phyloP scores from a whole-genome alignment of 2,329 filamentous ascomycete genomes.

The Parastagonospora avenae region DNA sequence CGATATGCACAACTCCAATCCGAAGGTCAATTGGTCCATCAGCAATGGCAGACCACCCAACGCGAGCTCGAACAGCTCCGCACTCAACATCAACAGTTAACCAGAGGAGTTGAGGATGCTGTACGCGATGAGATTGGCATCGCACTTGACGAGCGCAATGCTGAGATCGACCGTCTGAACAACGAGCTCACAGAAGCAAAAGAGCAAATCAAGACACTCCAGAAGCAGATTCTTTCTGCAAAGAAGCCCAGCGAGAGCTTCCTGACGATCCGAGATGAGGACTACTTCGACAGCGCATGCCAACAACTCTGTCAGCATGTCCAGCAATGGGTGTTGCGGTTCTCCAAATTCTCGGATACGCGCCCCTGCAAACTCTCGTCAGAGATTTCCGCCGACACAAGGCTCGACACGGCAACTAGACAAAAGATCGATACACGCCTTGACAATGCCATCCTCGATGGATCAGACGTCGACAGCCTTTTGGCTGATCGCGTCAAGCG shows the following conservation, averaged over 20 bases:
- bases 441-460: conserved; percentile 92
- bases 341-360: conserved; percentile 97
- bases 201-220: conserved; percentile 64
- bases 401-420: conserved; percentile 39
- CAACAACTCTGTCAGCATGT: conserved; percentile 95
- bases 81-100: conserved; percentile 65
- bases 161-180: conserved; percentile 78
- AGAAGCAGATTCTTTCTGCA: conserved; percentile 64
- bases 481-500: conserved; percentile 85
- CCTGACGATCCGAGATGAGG: conserved; percentile 81
- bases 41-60: conserved; percentile 63
- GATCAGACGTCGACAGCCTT: conserved; percentile 87
- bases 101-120: conserved; percentile 66
- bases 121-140: conserved; percentile 66
- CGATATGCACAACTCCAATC: conserved; percentile 71
- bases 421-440: conserved; percentile 93
- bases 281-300: conserved; percentile 93
- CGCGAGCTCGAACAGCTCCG: conserved; percentile 73
- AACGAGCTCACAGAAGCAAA: conserved; percentile 75
- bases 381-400: conserved; percentile 72
- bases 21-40: conserved; percentile 62
- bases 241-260: conserved; percentile 70
- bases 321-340: conserved; percentile 96
- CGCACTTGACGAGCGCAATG: conserved; percentile 79
- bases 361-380: conserved; percentile 80